Base-by-base conservation (phyloP, 169 alveolate genomes). In the Plasmodium knowlesi region DNA sequence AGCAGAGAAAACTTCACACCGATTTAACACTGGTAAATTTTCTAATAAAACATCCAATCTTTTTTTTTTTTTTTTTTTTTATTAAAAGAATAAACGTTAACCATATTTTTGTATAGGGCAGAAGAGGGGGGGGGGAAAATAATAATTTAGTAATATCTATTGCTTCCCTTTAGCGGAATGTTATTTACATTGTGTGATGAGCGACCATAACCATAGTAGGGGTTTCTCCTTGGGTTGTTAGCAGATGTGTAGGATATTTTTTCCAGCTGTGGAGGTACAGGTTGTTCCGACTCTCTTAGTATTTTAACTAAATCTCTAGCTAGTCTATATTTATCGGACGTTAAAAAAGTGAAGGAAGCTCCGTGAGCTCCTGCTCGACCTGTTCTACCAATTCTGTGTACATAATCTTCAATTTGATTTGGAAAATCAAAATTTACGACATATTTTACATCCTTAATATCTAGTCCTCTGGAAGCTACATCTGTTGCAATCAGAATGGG, bases 391-490 rank as follows among this genome's bases (percentile, higher is more conserved):
- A 99, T 99, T 85, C 99, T 97, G 92, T 99, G 99, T 28, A 99
- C 98, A 92, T 99, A 99, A 95, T 98, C 99, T 97, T 99, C 99
- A 22, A 98, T 98, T 72, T 98, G 98, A 91, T 96, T 97, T 12
- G 99, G 99, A 97, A 99, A 98, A 93, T 99, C 99, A 96, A 98
- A 99, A 97, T 99, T 99, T 41, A 99, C 97, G 14, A 99, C 99
- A 92, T 95, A 97, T 90, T 97, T 98, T 83, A 98, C 98, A 84
- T 98, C 99, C 82, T 99, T 99, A 70, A 99, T 99, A 95, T 99
- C 99, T 76, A 99, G 95, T 28, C 99, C 99, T 84, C 99, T 97
- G 43, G 99, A 97, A 14, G 99, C 99, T 4, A 99, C 99, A 95
- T 99, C 99, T 0, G 99, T 99, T n/a, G 99, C 99, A 57, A 99